A percentile compares a stretch with the other conserved stretches of the same genome.
Evolutionary conservation across 2,329 filamentous ascomycete genomes (phyloP).

Genomic region (Aspergillus hortae): DNA sequence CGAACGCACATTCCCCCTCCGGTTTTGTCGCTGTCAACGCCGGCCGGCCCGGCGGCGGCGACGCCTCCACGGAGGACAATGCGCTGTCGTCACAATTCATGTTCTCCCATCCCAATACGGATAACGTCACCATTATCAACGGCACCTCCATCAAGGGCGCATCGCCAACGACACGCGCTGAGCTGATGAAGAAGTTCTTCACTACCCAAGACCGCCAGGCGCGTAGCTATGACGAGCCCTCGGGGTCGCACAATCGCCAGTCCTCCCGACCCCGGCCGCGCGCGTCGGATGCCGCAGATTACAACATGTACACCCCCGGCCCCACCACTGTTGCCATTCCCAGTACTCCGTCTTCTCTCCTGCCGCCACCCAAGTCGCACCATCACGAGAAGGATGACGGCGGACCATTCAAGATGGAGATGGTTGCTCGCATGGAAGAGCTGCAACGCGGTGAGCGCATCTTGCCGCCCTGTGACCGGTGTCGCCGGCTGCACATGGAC

Average conservation of each 20-base stretch:
- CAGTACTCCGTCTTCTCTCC: constrained; percentile 51
- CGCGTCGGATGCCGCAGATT: constrained; percentile 34
- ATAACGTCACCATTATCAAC: constrained; percentile 48
- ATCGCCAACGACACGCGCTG: constrained; percentile 55
- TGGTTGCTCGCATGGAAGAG: constrained; percentile 72
- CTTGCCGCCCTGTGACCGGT: constrained; percentile 79
- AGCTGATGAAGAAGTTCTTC: constrained; percentile 61
- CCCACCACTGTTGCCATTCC: constrained; percentile 52
- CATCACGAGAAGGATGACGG: constrained; percentile 54
- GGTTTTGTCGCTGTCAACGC: constrained; percentile 61
- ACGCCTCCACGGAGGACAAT: constrained; percentile 29
- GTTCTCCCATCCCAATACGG: constrained; percentile 40
- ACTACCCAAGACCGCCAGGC: constrained; percentile 54
- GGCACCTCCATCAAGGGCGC: constrained; percentile 50
- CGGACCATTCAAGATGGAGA: constrained; percentile 60
- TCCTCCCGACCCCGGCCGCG: constrained; percentile 29
- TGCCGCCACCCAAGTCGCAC: constrained; percentile 46
- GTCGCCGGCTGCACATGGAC: constrained; percentile 72
- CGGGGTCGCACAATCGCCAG: constrained; percentile 24
- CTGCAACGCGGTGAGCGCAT: constrained; percentile 71
- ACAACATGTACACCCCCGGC: constrained; percentile 38
- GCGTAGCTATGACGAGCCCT: constrained; percentile 34
- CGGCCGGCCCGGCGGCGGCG: constrained; percentile 39
- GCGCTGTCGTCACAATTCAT: constrained; percentile 34
- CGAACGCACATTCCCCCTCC: constrained; percentile 44